These are phyloP conservation scores for Cryptococcus amylolentus DNA, from an alignment of 1,284 basidiomycete species.

Conservation along the genomic window DNA sequence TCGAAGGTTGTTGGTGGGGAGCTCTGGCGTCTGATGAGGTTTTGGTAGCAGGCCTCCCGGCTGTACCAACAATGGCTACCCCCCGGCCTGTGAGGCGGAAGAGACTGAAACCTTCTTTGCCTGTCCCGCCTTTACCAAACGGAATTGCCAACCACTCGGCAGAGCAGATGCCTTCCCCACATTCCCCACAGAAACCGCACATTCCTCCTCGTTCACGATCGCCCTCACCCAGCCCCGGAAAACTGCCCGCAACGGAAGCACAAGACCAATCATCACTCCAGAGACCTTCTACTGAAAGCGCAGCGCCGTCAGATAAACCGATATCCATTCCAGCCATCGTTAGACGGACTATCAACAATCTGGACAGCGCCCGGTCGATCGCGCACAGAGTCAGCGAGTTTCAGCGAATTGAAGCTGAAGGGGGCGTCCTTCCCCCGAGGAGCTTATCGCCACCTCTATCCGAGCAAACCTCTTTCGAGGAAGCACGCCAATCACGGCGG, in stretches of 20 bases:
- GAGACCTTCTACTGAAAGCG: too few species aligned
- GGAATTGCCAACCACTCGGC: neutral
- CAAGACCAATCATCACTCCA: neutral
- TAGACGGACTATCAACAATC: constrained; percentile 32
- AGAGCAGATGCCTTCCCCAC: too few species aligned
- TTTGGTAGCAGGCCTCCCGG: constrained; percentile 36
- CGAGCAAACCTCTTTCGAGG: constrained; percentile 12
- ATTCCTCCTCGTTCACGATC: neutral
- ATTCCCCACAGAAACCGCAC: too few species aligned
- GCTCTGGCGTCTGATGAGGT: constrained; percentile 36
- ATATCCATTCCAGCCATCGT: constrained; percentile 31
- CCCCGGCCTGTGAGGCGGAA: constrained; percentile 1
- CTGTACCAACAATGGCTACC: constrained; percentile 34
- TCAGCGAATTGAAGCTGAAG: constrained; percentile 38
- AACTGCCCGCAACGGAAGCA: neutral
- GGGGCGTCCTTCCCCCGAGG: constrained; percentile 27
- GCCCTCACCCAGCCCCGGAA: neutral
- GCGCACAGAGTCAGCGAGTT: constrained; percentile 39
- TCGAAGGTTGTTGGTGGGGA: constrained; percentile 46
- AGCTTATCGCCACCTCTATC: constrained; percentile 19
- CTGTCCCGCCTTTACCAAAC: constrained; percentile 1
- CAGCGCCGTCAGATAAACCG: constrained; percentile 20
- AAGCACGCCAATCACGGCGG: constrained; percentile 21
- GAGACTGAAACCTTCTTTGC: neutral
- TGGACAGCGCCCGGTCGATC: constrained; percentile 26